phyloP scores from a whole-genome alignment of 1,139 yeast species.

The Saccharomycopsis hybrid region DNA sequence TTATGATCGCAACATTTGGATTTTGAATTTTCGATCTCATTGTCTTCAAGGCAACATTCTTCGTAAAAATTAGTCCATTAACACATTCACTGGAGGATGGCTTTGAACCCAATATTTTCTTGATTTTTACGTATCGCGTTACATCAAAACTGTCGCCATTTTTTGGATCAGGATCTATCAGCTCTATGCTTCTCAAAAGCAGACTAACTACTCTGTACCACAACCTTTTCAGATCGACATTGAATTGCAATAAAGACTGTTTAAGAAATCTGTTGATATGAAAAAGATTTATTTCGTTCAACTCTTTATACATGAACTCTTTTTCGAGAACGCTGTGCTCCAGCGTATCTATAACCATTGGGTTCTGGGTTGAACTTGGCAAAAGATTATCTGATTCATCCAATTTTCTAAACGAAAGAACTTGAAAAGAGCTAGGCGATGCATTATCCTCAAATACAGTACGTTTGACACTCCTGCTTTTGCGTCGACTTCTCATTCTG shows the following conservation, averaged over 20 bases:
- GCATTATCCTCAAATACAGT: neutral
- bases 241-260: conserved; percentile 50
- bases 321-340: too few relatives aligned
- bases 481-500: conserved; percentile 55
- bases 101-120: conserved; percentile 71
- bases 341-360: too few relatives aligned
- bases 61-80: conserved; percentile 82
- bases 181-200: conserved; percentile 29
- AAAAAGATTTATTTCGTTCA: conserved; percentile 33
- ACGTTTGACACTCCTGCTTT: conserved; percentile 41
- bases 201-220: conserved; percentile 25
- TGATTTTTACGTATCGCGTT: conserved; percentile 80
- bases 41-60: conserved; percentile 69
- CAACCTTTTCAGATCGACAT: conserved; percentile 4
- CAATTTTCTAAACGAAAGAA: too few relatives aligned
- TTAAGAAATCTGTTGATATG: conserved; percentile 41
- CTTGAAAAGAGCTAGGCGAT: too few relatives aligned
- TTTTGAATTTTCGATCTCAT: conserved; percentile 61
- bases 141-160: conserved; percentile 76
- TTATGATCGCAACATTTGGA: conserved; percentile 75
- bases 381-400: too few relatives aligned
- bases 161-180: conserved; percentile 47
- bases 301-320: conserved; percentile 16
- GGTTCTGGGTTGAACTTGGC: too few relatives aligned
- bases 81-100: conserved; percentile 53